phyloP scores from a whole-genome alignment of 768 basidiomycete species.

The Pulveroboletus frians region DNA sequence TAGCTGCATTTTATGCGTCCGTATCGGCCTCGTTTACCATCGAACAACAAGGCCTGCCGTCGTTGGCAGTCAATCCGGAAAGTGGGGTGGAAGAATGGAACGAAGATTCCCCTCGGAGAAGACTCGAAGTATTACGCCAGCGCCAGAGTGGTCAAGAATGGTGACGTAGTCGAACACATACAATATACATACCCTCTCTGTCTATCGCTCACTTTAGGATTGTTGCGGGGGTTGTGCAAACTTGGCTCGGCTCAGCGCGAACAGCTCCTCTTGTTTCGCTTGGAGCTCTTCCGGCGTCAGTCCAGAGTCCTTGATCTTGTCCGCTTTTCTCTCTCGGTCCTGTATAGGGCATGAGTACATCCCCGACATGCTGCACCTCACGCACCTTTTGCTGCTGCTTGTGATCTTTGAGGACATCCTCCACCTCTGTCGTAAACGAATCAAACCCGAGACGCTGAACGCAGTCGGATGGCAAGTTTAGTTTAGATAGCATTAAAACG shows the following conservation, averaged over 20 bases:
- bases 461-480: conserved; percentile 7
- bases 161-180: conserved; percentile 29
- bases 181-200: conserved; percentile 13
- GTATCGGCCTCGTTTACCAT: conserved; percentile 80
- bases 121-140: conserved; percentile 49
- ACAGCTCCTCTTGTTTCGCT: conserved; percentile 83
- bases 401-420: conserved; percentile 92
- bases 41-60: conserved; percentile 76
- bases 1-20: conserved; percentile 69
- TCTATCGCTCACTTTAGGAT: conserved; percentile 11
- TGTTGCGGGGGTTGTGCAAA: conserved; percentile 57
- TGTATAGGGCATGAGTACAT: conserved; percentile 27
- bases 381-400: conserved; percentile 91
- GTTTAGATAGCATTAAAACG: conserved; percentile 12
- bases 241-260: conserved; percentile 85
- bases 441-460: conserved; percentile 87
- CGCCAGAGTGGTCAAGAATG: conserved; percentile 33
- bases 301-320: conserved; percentile 83
- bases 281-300: conserved; percentile 87
- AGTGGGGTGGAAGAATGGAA: conserved; percentile 55
- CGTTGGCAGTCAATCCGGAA: conserved; percentile 31
- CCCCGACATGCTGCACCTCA: not conserved
- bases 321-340: conserved; percentile 90
- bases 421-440: conserved; percentile 81
- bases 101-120: conserved; percentile 53